A percentile compares a stretch with the other conserved stretches of the same genome.
Conservation (phyloP, 75 land plant species). For the Larix kaempferi region DNA sequence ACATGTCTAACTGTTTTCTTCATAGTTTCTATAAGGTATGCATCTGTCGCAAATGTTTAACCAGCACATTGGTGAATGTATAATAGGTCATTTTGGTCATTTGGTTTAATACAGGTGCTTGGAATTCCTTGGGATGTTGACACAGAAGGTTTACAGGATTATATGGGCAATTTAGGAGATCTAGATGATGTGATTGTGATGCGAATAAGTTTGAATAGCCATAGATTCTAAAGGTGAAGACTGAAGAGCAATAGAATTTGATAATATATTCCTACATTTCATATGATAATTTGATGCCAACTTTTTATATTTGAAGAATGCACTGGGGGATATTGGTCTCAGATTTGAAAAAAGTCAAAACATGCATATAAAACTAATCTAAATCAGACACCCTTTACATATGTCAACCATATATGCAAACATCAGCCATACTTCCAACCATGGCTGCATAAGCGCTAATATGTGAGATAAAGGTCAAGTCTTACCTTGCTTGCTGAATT, state of each 20-base stretch:
- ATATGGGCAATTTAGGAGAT: conserved; percentile 73
- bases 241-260: not conserved
- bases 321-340: not conserved
- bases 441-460: not conserved
- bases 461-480: not conserved
- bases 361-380: not conserved
- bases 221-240: too few species aligned
- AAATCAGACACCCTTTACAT: not conserved
- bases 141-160: conserved; percentile 44
- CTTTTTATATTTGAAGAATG: not conserved
- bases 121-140: conserved; percentile 63
- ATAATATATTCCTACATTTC: not conserved
- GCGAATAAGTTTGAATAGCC: conserved; percentile 1
- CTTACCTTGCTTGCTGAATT: not conserved
- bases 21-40: not conserved
- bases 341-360: not conserved
- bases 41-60: not conserved
- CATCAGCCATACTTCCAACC: not conserved
- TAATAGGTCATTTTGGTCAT: too few species aligned
- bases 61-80: not conserved
- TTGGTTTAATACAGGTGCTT: conserved; percentile 1
- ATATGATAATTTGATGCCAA: not conserved
- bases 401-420: not conserved
- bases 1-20: not conserved
- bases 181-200: conserved; percentile 80